A percentile compares a stretch with the other conserved stretches of the same genome.
These are phyloP conservation scores for Trypanosoma cruzi DNA, from an alignment of 208 protist genomes.

Conservation along the genomic window DNA sequence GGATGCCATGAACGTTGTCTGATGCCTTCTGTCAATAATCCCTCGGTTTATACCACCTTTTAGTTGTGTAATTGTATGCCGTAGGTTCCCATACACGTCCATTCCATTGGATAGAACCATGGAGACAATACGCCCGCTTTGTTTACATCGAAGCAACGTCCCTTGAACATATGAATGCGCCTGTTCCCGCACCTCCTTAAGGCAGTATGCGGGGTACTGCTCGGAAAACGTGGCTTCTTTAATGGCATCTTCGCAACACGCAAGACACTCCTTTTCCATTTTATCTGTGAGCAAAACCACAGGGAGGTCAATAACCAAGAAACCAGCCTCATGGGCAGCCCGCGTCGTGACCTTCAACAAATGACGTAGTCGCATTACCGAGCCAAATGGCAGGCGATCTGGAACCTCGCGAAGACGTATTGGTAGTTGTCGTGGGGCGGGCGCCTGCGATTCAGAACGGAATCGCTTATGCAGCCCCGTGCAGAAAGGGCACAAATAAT, in stretches of 20 bases:
- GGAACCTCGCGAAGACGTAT: constrained; percentile 71
- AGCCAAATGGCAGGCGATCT: constrained; percentile 38
- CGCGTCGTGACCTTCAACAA: constrained; percentile 29
- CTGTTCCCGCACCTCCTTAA: constrained; percentile 50
- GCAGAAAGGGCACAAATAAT: constrained; percentile 73
- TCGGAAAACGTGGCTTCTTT: constrained; percentile 72
- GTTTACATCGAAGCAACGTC: constrained; percentile 37
- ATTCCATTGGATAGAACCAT: constrained; percentile 81
- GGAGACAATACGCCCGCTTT: constrained; percentile 37
- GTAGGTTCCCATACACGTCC: constrained; percentile 84
- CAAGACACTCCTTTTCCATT: constrained; percentile 49
- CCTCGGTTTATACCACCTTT: constrained; percentile 64
- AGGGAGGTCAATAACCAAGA: constrained; percentile 56
- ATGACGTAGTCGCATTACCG: constrained; percentile 29
- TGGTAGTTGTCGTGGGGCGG: constrained; percentile 49
- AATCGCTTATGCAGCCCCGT: constrained; percentile 17
- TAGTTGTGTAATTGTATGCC: constrained; percentile 71
- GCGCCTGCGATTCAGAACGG: constrained; percentile 29
- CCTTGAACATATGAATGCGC: constrained; percentile 78
- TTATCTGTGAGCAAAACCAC: constrained; percentile 34
- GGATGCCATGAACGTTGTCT: constrained; percentile 47
- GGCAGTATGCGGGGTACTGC: constrained; percentile 77
- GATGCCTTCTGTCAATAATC: constrained; percentile 33
- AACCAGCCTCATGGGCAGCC: constrained; percentile 39
- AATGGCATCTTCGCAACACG: constrained; percentile 69